These are phyloP conservation scores for Penicillium sp. DNA, from an alignment of 2,329 filamentous ascomycete genomes.

Conservation along the genomic window DNA sequence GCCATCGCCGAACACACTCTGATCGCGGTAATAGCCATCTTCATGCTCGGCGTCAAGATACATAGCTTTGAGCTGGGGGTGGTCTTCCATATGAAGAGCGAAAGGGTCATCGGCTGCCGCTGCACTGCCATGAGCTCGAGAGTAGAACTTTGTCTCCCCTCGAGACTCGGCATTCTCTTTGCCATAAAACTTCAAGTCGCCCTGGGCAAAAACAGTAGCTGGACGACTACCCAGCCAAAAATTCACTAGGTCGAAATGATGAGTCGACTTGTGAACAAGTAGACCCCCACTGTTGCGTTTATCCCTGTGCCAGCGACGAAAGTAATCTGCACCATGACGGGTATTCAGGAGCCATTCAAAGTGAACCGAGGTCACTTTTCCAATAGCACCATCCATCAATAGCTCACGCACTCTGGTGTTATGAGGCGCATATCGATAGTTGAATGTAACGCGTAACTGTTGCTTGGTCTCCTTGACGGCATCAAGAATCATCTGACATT, in stretches of 20 bases:
- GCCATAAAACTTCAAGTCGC: constrained; percentile 61
- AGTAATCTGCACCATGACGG: constrained; percentile 58
- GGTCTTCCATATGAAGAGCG: constrained; percentile 55
- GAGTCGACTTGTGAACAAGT: constrained; percentile 62
- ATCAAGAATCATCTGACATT: constrained; percentile 56
- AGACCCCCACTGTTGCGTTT: constrained; percentile 61
- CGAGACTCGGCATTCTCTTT: constrained; percentile 60
- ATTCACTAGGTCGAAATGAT: constrained; percentile 64
- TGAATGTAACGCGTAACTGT: constrained; percentile 60
- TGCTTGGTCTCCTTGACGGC: constrained; percentile 53
- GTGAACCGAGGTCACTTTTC: constrained; percentile 57
- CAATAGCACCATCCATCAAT: constrained; percentile 56
- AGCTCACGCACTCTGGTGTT: constrained; percentile 61
- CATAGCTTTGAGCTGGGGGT: constrained; percentile 52
- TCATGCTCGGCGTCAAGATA: constrained; percentile 57
- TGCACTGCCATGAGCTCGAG: constrained; percentile 52
- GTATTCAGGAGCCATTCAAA: constrained; percentile 66
- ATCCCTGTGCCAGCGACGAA: constrained; percentile 64
- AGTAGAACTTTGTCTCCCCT: constrained; percentile 54
- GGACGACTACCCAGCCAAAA: constrained; percentile 61
- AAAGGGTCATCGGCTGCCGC: constrained; percentile 58
- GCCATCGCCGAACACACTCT: constrained; percentile 63
- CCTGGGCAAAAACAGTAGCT: constrained; percentile 58
- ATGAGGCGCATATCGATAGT: constrained; percentile 64
- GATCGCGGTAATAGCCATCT: constrained; percentile 62